These are phyloP conservation scores for Paracoccidioides brasiliensis DNA, from an alignment of 2,329 filamentous ascomycete genomes.

Conservation along the genomic window DNA sequence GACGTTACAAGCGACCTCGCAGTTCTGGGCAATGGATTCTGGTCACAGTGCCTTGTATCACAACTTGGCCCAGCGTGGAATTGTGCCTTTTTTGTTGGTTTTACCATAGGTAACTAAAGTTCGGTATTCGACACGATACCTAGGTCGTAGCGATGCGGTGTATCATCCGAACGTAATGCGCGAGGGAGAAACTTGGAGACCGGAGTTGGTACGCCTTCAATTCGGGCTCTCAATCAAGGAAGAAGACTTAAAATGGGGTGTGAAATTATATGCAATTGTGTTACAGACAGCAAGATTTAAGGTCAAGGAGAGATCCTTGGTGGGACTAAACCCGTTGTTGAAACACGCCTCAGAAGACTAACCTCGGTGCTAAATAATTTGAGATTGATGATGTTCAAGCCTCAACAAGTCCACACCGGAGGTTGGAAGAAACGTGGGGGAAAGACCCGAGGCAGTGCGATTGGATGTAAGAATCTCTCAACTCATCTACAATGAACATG, in stretches of 20 bases:
- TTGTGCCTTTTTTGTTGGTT: neutral
- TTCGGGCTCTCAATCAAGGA: neutral
- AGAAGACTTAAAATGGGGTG: neutral
- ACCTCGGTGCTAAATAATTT: neutral
- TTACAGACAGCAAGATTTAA: neutral
- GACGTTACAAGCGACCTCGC: neutral
- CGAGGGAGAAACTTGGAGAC: neutral
- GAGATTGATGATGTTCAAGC: neutral
- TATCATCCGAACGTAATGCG: neutral
- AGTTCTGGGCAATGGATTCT: neutral
- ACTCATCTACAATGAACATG: neutral
- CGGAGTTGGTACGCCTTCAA: neutral
- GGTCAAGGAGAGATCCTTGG: neutral
- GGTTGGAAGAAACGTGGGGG: neutral
- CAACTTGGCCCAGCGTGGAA: slow-evolving; percentile 1
- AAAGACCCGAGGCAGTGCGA: neutral
- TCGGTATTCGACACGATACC: neutral
- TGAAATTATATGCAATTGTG: neutral
- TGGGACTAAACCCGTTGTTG: neutral
- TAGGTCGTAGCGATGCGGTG: neutral
- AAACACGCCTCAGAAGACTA: slow-evolving; percentile 1
- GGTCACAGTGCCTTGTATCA: neutral
- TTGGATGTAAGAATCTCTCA: neutral
- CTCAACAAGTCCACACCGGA: neutral
- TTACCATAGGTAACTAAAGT: neutral